A percentile compares a stretch with the other conserved stretches of the same genome.
These are phyloP conservation scores for Nothophytophthora sp. DNA, from an alignment of 352 stramenopile genomes.

Conservation along the genomic window DNA sequence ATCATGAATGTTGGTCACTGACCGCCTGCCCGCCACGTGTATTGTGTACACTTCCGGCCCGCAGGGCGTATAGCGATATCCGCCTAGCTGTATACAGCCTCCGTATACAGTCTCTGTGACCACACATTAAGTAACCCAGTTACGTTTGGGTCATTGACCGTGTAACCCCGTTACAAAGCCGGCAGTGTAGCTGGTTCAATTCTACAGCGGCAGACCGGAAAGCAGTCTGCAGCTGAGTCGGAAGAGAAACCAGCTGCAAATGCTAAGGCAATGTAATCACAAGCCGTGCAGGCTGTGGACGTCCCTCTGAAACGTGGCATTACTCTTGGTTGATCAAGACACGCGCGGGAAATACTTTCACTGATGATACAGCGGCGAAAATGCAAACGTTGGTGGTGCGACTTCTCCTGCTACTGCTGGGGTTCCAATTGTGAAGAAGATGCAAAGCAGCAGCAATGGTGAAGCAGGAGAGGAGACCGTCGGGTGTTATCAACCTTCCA, in stretches of 20 bases:
- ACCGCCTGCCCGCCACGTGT: too few relatives aligned
- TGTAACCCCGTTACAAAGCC: too few relatives aligned
- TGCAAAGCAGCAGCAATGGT: constrained; percentile 1
- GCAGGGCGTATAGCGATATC: too few relatives aligned
- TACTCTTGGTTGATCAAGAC: not conserved
- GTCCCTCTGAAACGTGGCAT: constrained; percentile 1
- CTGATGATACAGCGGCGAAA: constrained; percentile 4
- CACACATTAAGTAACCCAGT: too few relatives aligned
- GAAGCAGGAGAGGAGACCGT: constrained; percentile 6
- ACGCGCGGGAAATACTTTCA: not conserved
- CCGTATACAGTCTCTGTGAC: too few relatives aligned
- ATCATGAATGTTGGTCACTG: too few relatives aligned
- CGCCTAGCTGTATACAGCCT: too few relatives aligned
- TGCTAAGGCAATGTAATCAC: not conserved
- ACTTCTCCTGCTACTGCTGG: too few relatives aligned
- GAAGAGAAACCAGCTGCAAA: not conserved
- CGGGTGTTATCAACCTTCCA: constrained; percentile 4
- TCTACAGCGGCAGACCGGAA: constrained; percentile 13
- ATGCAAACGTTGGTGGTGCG: constrained; percentile 1
- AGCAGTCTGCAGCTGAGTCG: constrained; percentile 2
- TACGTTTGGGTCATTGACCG: too few relatives aligned
- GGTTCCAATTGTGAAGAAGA: constrained; percentile 1
- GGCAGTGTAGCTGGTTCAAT: not conserved
- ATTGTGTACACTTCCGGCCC: too few relatives aligned
- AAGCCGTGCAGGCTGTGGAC: constrained; percentile 5